These are phyloP conservation scores for Coemansia sp. DNA, from an alignment of 192 early-diverging fungal species.

Conservation along the genomic window DNA sequence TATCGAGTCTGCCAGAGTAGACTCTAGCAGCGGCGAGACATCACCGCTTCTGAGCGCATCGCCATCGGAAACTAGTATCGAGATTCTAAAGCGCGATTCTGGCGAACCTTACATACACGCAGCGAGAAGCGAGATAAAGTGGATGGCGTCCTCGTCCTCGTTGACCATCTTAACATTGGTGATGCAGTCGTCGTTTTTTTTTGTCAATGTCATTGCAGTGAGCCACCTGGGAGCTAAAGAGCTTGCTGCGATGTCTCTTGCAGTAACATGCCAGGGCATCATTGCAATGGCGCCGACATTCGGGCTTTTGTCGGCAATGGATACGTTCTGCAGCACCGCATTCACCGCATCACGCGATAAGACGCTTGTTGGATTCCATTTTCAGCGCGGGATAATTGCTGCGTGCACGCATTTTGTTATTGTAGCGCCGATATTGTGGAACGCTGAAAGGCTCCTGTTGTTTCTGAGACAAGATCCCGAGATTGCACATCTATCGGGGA, in stretches of 20 bases:
- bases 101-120: conserved; percentile 18
- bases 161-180: conserved; percentile 33
- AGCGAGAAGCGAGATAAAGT: conserved; percentile 26
- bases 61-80: conserved; percentile 27
- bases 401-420: conserved; percentile 10
- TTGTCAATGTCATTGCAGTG: conserved; percentile 61
- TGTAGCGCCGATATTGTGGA: conserved; percentile 18
- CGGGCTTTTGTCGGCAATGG: conserved; percentile 58
- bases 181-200: conserved; percentile 62
- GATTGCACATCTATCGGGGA: conserved; percentile 58
- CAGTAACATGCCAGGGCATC: conserved; percentile 56
- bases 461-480: conserved; percentile 68
- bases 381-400: conserved; percentile 35
- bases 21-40: conserved; percentile 9
- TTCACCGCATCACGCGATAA: conserved; percentile 32
- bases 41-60: conserved; percentile 39
- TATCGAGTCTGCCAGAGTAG: conserved; percentile 15
- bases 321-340: conserved; percentile 30
- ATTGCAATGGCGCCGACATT: conserved; percentile 53
- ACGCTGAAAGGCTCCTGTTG: conserved; percentile 59
- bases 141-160: conserved; percentile 38
- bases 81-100: conserved; percentile 41
- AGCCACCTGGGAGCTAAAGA: conserved; percentile 60
- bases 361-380: conserved; percentile 33
- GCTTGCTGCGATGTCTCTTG: conserved; percentile 63